A percentile compares a stretch with the other conserved stretches of the same genome.
phyloP scores from a whole-genome alignment of 805 yeast species.

The Yarrowia keelungensis region DNA sequence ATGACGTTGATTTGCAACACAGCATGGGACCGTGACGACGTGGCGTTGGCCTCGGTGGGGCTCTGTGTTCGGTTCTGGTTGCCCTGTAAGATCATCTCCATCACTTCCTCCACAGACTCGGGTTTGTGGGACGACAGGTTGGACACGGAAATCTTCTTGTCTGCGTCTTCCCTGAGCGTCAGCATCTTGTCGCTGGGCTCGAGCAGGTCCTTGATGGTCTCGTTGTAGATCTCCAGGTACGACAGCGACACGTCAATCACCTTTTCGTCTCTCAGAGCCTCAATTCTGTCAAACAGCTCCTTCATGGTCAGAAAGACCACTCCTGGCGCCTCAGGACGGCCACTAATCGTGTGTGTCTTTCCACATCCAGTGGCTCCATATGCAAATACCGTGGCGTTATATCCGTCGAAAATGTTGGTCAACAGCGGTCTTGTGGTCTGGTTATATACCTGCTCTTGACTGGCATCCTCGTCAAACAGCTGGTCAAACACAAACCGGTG shows the following conservation, averaged over 20 bases:
- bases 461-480: conserved; percentile 68
- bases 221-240: conserved; percentile 90
- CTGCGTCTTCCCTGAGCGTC: conserved; percentile 73
- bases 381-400: conserved; percentile 90
- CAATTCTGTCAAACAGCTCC: conserved; percentile 72
- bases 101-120: conserved; percentile 46
- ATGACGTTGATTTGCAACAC: conserved; percentile 80
- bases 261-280: conserved; percentile 60
- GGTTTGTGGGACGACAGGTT: conserved; percentile 73
- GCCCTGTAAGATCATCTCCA: conserved; percentile 77
- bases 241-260: conserved; percentile 63
- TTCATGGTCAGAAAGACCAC: conserved; percentile 78
- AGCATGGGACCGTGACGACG: conserved; percentile 93
- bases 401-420: conserved; percentile 80
- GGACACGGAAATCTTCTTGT: conserved; percentile 69
- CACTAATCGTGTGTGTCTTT: conserved; percentile 90
- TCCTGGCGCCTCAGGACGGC: conserved; percentile 76
- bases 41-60: conserved; percentile 89
- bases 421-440: conserved; percentile 74
- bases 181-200: conserved; percentile 57
- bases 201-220: conserved; percentile 80
- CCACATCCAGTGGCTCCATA: conserved; percentile 98
- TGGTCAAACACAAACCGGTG: conserved; percentile 83
- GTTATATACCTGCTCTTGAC: conserved; percentile 72
- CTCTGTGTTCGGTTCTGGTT: conserved; percentile 80